Percentiles rank a stretch among this genome's conserved stretches.
phyloP scores from a whole-genome alignment of 352 stramenopile genomes.

The Phytophthora citrophthora region DNA sequence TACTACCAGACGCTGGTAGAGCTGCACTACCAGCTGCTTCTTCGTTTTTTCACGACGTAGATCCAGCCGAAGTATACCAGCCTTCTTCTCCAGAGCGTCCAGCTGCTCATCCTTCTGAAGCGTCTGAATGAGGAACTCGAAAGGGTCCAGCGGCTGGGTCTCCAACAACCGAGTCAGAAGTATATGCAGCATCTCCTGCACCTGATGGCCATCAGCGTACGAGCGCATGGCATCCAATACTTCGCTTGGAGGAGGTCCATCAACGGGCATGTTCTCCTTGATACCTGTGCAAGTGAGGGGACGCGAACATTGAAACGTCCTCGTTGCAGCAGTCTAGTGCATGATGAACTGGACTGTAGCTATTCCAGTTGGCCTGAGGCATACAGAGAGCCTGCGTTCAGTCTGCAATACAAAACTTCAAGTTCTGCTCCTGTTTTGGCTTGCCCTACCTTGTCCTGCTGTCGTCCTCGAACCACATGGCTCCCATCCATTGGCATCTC shows the following conservation, averaged over 20 bases:
- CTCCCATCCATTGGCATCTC: constrained; percentile 18
- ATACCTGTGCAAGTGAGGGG: constrained; percentile 19
- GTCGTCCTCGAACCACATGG: constrained; percentile 38
- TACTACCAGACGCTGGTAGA: constrained; percentile 63
- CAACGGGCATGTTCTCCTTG: constrained; percentile 23
- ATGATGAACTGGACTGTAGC: background rate
- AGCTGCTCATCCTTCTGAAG: constrained; percentile 59
- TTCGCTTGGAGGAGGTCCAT: constrained; percentile 30
- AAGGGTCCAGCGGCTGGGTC: constrained; percentile 67
- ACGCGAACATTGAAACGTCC: constrained; percentile 6
- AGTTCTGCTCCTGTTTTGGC: constrained; percentile 15
- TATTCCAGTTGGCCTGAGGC: constrained; percentile 13
- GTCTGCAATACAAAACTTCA: constrained; percentile 11
- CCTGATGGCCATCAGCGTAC: constrained; percentile 64
- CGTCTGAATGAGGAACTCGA: constrained; percentile 69
- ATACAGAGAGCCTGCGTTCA: constrained; percentile 14
- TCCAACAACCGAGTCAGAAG: constrained; percentile 66
- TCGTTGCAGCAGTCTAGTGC: background rate
- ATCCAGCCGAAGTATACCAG: constrained; percentile 56
- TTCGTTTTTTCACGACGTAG: constrained; percentile 72
- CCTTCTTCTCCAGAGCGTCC: constrained; percentile 54
- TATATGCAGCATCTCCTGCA: constrained; percentile 69
- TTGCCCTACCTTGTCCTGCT: constrained; percentile 19
- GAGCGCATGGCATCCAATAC: constrained; percentile 64
- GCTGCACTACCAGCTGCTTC: constrained; percentile 46